Evolutionary conservation across 2,329 filamentous ascomycete genomes (phyloP).

Genomic region (Fusarium virguliforme): DNA sequence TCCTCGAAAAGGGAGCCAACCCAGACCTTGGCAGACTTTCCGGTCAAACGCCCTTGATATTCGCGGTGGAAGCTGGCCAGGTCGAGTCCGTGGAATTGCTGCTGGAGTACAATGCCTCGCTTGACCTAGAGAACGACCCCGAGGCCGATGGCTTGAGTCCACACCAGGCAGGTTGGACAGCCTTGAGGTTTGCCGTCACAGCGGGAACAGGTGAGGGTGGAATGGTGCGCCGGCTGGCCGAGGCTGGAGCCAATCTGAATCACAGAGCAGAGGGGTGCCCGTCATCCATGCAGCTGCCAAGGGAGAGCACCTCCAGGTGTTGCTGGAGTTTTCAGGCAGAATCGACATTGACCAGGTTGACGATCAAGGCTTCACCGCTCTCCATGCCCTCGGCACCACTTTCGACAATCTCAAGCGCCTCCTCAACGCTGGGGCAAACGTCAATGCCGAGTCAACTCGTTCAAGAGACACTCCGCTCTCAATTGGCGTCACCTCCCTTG

Average conservation of each 20-base stretch:
- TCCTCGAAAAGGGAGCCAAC: conserved; percentile 2
- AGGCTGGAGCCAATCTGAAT: conserved; percentile 17
- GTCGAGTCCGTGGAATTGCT: neutral
- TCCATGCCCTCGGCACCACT: accelerated
- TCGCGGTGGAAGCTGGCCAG: accelerated
- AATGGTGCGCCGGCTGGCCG: neutral
- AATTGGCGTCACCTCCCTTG: neutral
- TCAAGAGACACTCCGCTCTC: neutral
- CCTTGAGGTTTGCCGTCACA: neutral
- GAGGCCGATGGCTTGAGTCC: neutral
- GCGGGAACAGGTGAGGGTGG: accelerated
- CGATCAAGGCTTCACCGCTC: accelerated
- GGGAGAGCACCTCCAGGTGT: neutral
- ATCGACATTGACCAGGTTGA: neutral
- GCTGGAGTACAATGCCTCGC: neutral
- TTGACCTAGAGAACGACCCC: conserved; percentile 3
- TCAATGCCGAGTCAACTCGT: neutral
- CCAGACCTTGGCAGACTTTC: accelerated
- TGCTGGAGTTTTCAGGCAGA: conserved; percentile 5
- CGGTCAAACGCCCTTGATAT: neutral
- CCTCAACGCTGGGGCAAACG: conserved; percentile 3
- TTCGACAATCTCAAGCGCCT: neutral
- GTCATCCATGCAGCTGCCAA: neutral
- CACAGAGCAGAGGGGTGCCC: neutral
- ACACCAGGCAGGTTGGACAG: neutral